These are phyloP conservation scores for Eryngium alpinum DNA, from an alignment of 140 eudicot species.

Conservation along the genomic window DNA sequence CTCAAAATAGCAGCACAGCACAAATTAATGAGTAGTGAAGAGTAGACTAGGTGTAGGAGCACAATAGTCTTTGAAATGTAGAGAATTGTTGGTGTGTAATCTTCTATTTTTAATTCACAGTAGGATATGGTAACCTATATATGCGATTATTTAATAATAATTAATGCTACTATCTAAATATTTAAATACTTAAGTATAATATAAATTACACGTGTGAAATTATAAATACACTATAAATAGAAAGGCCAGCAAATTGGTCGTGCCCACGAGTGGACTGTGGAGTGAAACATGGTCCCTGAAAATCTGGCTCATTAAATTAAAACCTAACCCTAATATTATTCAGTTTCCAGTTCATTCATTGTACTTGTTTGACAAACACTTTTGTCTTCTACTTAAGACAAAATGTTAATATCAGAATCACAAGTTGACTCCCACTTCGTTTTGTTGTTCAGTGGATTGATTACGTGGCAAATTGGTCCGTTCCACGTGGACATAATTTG, in stretches of 20 bases:
- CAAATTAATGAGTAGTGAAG: too few relatives aligned
- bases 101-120: background rate
- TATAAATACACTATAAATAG: background rate
- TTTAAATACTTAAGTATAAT: background rate
- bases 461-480: background rate
- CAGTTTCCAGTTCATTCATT: constrained; percentile 5
- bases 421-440: constrained; percentile 18
- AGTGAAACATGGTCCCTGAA: constrained; percentile 20
- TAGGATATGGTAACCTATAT: constrained; percentile 9
- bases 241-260: constrained; percentile 29
- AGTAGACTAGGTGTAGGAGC: too few relatives aligned
- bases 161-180: too few relatives aligned
- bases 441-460: background rate
- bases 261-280: constrained; percentile 40
- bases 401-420: background rate
- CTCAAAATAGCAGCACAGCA: too few relatives aligned
- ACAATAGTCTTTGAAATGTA: too few relatives aligned
- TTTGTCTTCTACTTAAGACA: constrained; percentile 7
- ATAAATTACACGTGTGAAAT: background rate
- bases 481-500: background rate
- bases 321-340: constrained; percentile 10
- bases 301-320: constrained; percentile 15
- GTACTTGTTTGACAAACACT: background rate
- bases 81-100: background rate
- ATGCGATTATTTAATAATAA: too few relatives aligned